Evolutionary conservation across 2,329 filamentous ascomycete species (phyloP).

Genomic region (Scedosporium dehoogii): DNA sequence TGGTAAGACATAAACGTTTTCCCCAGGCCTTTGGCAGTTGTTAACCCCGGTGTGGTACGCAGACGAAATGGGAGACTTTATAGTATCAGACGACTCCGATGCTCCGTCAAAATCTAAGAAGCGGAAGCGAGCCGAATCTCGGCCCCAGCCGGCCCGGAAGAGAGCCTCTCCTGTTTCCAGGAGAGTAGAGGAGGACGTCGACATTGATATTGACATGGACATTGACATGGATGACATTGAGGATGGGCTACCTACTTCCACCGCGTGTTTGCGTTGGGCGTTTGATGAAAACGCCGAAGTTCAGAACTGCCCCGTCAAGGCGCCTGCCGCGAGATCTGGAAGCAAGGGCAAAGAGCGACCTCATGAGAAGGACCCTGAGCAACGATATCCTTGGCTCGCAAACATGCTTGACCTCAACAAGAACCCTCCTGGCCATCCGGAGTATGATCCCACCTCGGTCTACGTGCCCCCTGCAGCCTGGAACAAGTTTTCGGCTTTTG

Average conservation of each 20-base stretch:
- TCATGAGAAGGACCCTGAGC: conserved; percentile 70
- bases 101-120: conserved; percentile 52
- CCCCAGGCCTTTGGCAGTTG: background rate
- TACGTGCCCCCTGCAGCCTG: conserved; percentile 77
- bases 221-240: conserved; percentile 41
- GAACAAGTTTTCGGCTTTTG: conserved; percentile 81
- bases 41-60: conserved; percentile 8
- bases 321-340: conserved; percentile 9
- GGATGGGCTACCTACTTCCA: background rate
- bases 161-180: conserved; percentile 46
- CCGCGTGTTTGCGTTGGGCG: conserved; percentile 58
- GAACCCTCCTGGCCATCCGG: conserved; percentile 66
- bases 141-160: conserved; percentile 48
- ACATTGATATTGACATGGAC: conserved; percentile 40
- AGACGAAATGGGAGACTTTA: conserved; percentile 76
- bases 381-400: conserved; percentile 84
- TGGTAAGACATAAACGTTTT: conserved; percentile 26
- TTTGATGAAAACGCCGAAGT: conserved; percentile 36
- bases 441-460: conserved; percentile 86
- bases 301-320: conserved; percentile 15
- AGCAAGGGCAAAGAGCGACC: conserved; percentile 53
- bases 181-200: conserved; percentile 21
- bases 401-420: conserved; percentile 77
- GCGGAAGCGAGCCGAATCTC: conserved; percentile 54
- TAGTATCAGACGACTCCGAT: conserved; percentile 78